These are phyloP conservation scores for Triglochin maritima DNA, from an alignment of 106 monocot species.

Conservation along the genomic window DNA sequence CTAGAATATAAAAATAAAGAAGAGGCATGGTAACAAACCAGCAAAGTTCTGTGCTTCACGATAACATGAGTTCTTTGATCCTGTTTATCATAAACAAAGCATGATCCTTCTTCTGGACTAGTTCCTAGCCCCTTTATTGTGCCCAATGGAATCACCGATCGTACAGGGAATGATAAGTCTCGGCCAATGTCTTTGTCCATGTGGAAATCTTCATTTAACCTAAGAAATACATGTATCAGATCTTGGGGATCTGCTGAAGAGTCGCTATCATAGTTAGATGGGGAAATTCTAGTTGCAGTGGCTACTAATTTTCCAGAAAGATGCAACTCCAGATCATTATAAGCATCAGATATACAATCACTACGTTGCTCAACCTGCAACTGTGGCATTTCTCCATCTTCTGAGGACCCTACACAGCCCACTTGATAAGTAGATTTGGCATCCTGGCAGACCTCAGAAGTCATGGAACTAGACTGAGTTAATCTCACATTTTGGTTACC, in stretches of 20 bases:
- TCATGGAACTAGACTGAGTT: conserved; percentile 11
- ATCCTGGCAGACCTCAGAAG: conserved; percentile 7
- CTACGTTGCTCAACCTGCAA: conserved; percentile 1
- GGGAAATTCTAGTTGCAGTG: conserved; percentile 47
- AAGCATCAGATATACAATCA: conserved; percentile 28
- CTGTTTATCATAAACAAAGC: conserved; percentile 52
- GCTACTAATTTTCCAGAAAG: conserved; percentile 65
- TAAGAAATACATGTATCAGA: conserved; percentile 66
- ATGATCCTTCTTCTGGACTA: conserved; percentile 66
- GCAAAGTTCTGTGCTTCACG: conserved; percentile 81
- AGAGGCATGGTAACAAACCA: conserved; percentile 39
- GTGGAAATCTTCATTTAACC: conserved; percentile 10
- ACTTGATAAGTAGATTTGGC: neutral
- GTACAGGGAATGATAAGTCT: conserved; percentile 5
- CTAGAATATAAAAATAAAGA: neutral
- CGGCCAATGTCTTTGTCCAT: neutral
- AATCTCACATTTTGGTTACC: conserved; percentile 28
- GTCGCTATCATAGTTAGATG: conserved; percentile 17
- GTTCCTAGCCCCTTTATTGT: conserved; percentile 69
- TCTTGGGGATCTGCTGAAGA: conserved; percentile 33
- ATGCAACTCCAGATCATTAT: conserved; percentile 64
- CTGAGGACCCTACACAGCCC: neutral
- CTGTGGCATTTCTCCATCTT: conserved; percentile 6
- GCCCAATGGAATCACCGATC: conserved; percentile 39
- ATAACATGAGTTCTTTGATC: conserved; percentile 74